Evolutionary conservation across 108 stramenopile genomes (phyloP), one percentile per base, ranked within the genome.

Genomic region (Pseudonitzschia delicatissima): DNA sequence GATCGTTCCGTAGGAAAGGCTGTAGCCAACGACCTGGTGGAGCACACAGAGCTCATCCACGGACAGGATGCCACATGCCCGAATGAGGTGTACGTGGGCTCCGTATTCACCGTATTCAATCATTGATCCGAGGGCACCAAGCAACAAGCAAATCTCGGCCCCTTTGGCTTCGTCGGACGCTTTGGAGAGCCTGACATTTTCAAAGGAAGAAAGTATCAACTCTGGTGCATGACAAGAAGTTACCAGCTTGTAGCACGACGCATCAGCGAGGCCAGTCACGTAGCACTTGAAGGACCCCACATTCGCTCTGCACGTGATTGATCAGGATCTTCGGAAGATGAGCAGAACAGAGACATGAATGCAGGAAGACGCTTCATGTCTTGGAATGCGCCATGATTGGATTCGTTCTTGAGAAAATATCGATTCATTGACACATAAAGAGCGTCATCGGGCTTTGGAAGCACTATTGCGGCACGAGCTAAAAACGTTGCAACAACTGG

Each of bases 261-360:
- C 73, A 76, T 91, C 86, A 9, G 80, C 68, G 9, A 82, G 76
- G 11, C 89, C 78, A 48, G 7, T 93, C 87, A 29, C 71, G 79
- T n/a, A 93, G 47, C 2, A 75, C 50, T 36, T 81, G 65, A 0
- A 93, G 67, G n/a, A 2, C 86, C 89, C 86, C 87, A 93, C 35
- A 77, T 66, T 33, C 89, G 69, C 72, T 93, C 92, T 39, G 57
- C 67, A 58, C 78, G 72, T 9, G 84, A 68, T 18, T 84, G 81
- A 23, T 62, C 20, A 4, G 59, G 34, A 11, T 84, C 83, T 39
- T 87, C 82, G 0, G 78, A 63, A 13, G 81, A 64, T 5, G 89
- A 88, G 51, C 89, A 93, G 70, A 89, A 93, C 9, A 91, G 57
- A n/a, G 87, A 76, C 4, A 93, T 81, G 67, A 93, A 93, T 39